Evolutionary conservation across 331 rosid species (phyloP).

Genomic region (Rosa hybrid): DNA sequence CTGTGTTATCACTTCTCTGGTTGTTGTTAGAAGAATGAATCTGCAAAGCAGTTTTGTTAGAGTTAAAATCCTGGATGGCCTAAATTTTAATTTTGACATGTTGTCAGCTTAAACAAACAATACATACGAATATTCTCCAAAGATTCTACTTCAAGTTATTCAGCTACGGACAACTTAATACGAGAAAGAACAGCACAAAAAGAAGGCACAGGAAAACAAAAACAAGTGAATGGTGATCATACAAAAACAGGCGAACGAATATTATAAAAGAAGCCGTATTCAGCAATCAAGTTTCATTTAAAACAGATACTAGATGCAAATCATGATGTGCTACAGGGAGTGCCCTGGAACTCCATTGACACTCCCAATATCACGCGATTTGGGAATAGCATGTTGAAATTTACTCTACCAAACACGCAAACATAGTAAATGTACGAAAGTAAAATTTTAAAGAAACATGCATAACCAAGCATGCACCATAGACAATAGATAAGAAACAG

Average conservation of each 20-base stretch:
- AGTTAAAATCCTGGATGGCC: constrained; percentile 9
- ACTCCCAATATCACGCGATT: neutral
- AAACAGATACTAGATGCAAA: neutral
- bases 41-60: constrained; percentile 40
- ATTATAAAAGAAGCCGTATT: neutral
- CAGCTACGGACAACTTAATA: neutral
- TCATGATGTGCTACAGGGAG: neutral
- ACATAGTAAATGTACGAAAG: neutral
- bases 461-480: neutral
- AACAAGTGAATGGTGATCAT: neutral
- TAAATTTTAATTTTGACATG: neutral
- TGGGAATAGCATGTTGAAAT: neutral
- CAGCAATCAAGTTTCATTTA: neutral
- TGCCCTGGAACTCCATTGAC: neutral
- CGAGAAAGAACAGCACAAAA: neutral
- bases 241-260: neutral
- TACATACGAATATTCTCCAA: neutral
- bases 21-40: constrained; percentile 37
- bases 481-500: neutral
- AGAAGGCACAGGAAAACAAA: neutral
- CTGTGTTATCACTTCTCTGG: constrained; percentile 30
- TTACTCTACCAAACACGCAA: neutral
- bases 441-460: neutral
- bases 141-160: neutral
- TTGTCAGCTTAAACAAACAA: constrained; percentile 8